These are phyloP conservation scores for Pichia sp. DNA, from an alignment of 1,139 yeast species.

Conservation along the genomic window DNA sequence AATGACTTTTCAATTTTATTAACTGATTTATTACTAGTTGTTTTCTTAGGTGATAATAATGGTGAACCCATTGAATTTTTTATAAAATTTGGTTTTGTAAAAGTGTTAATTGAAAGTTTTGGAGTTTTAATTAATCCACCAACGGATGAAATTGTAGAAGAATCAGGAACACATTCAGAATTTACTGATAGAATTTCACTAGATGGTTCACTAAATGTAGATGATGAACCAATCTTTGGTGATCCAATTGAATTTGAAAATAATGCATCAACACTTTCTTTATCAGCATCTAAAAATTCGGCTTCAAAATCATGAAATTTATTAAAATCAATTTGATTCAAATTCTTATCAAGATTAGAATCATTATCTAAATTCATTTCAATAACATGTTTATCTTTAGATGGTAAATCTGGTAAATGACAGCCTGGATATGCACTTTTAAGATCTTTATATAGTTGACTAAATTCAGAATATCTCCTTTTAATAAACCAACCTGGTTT, in stretches of 20 bases:
- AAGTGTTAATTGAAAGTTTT: not conserved
- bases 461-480: slow-evolving; percentile 63
- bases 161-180: no score
- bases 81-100: slow-evolving; percentile 5
- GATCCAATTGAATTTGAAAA: slow-evolving; percentile 5
- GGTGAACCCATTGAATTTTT: slow-evolving; percentile 3
- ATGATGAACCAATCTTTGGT: no score
- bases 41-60: slow-evolving; percentile 7
- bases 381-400: slow-evolving; percentile 41
- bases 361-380: slow-evolving; percentile 19
- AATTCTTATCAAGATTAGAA: slow-evolving; percentile 5
- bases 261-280: slow-evolving; percentile 8
- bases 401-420: slow-evolving; percentile 58
- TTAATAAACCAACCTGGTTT: slow-evolving; percentile 45
- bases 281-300: slow-evolving; percentile 8
- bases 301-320: slow-evolving; percentile 9
- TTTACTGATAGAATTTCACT: no score
- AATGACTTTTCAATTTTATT: slow-evolving; percentile 23
- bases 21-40: slow-evolving; percentile 1
- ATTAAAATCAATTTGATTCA: not conserved
- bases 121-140: not conserved
- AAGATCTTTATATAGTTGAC: slow-evolving; percentile 45
- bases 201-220: no score
- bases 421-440: slow-evolving; percentile 63
- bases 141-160: not conserved